Conservation (phyloP, 2,329 filamentous ascomycete genomes). For the Xylariomycetidae sp. region DNA sequence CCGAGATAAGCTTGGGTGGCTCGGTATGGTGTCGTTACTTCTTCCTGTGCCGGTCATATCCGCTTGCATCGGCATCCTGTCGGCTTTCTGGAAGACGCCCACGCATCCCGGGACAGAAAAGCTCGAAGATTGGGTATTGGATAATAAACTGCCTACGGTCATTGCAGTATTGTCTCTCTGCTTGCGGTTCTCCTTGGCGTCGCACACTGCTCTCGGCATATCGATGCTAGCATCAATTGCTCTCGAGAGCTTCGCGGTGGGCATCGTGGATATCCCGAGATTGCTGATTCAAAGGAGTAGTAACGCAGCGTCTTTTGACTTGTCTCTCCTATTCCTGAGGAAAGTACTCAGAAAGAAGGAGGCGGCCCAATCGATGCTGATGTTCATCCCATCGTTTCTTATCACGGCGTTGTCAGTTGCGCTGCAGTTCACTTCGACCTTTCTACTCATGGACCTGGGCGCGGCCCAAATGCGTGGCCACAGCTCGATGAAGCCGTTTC, state of each 20-base stretch:
- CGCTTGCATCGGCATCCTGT: conserved; percentile 2
- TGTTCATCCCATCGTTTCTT: neutral
- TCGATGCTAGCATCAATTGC: conserved; percentile 6
- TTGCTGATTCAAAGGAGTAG: conserved; percentile 5
- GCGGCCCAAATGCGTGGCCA: neutral
- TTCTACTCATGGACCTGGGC: conserved; percentile 4
- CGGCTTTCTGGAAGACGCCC: conserved; percentile 2
- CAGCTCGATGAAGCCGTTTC: neutral
- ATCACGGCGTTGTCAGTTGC: conserved; percentile 1
- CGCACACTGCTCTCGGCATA: conserved; percentile 3
- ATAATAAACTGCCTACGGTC: conserved; percentile 3
- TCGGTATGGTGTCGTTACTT: neutral
- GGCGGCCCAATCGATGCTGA: neutral
- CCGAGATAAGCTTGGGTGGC: conserved; percentile 1
- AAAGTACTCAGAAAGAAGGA: neutral
- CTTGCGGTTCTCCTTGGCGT: neutral
- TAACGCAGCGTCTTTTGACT: neutral
- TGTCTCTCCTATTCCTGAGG: conserved; percentile 1
- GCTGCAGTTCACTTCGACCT: conserved; percentile 3
- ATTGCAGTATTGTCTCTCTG: conserved; percentile 2
- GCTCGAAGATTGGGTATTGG: conserved; percentile 1
- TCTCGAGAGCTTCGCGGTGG: conserved; percentile 1
- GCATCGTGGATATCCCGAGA: conserved; percentile 1
- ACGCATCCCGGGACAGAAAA: conserved; percentile 1
- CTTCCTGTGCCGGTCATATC: conserved; percentile 1